phyloP scores from a whole-genome alignment of 495 filamentous ascomycete genomes.

The Neurospora cerealis region DNA sequence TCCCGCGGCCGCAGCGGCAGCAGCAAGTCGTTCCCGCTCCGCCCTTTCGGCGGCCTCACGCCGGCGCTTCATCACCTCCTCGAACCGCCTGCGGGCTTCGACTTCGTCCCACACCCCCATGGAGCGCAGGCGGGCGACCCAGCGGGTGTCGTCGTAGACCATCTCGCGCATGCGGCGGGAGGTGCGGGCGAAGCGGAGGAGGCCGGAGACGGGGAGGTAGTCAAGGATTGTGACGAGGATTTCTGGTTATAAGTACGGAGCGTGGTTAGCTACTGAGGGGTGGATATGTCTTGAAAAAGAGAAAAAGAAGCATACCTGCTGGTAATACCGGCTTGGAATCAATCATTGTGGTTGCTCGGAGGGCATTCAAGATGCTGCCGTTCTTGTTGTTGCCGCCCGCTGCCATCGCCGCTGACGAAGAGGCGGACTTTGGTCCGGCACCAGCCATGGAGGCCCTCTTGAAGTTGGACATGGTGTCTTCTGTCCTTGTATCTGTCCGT shows the following conservation, averaged over 20 bases:
- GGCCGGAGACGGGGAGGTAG: constrained; percentile 73
- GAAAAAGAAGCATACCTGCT: constrained; percentile 47
- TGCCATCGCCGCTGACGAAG: neutral
- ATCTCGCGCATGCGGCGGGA: constrained; percentile 91
- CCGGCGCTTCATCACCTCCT: constrained; percentile 60
- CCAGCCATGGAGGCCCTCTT: constrained; percentile 7
- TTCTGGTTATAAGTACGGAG: constrained; percentile 33
- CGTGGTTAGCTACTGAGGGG: neutral
- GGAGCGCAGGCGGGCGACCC: constrained; percentile 70
- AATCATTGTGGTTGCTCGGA: constrained; percentile 68
- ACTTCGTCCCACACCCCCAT: constrained; percentile 92
- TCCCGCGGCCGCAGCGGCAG: neutral
- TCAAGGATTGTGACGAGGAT: constrained; percentile 84
- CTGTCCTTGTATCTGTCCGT: neutral
- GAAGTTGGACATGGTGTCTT: constrained; percentile 15
- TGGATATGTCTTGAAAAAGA: neutral
- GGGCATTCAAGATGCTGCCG: constrained; percentile 55
- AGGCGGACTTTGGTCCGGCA: constrained; percentile 1
- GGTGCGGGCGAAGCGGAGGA: constrained; percentile 75
- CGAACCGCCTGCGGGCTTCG: constrained; percentile 71
- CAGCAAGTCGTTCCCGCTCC: constrained; percentile 12
- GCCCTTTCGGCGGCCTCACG: constrained; percentile 39
- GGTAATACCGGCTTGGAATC: constrained; percentile 66
- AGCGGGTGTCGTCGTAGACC: constrained; percentile 97
- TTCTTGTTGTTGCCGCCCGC: neutral